Evolutionary conservation across 2,329 filamentous ascomycete genomes (phyloP), one percentile per base, ranked within the genome.

Genomic region (Coniochaeta prunicola): DNA sequence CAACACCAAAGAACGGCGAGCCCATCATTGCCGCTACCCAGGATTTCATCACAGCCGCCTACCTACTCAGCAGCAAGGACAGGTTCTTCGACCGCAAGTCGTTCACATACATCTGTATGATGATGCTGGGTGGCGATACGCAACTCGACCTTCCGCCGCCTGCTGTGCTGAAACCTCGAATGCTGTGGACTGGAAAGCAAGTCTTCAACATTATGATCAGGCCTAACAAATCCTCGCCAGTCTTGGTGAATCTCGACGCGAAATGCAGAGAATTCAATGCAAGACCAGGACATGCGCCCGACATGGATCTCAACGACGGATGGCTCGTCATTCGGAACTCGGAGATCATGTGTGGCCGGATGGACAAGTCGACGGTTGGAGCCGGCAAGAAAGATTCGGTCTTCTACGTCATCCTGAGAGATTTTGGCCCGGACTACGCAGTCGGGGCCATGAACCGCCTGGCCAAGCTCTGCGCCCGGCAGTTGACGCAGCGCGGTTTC

Each of bases 21-120:
- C 94, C 94, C 1, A 96, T 99, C 67, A 97, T 99, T 76, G 92
- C 92, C 19, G 93, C 94, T n/a, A 99, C 96, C 31, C 94, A 99
- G 69, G 94, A 99, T 80, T 99, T 99, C 76, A 97, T 99, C 67
- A 97, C 93, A 28, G 92, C 92, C 4, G 90, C 94, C 0, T 99
- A 92, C 69, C 77, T 97, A 4, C 79, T 97, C 28, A 96, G 91
- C 66, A 90, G 87, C 73, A 97, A 97, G 70, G 93, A 97, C 70
- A 85, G 87, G 59, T 97, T 99, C 74, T 96, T 90, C 68, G 91
- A 96, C 67, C 86, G 93, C 57, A 89, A 88, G 66, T 87, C 89
- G 0, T 99, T 99, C 68, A 88, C 89, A 2, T 92, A 96, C 65
- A 84, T 97, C 45, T 96, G 92, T 70, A 88, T 90, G 72, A 94